phyloP scores from a whole-genome alignment of 345 rosid species.

The Brassica rapa region DNA sequence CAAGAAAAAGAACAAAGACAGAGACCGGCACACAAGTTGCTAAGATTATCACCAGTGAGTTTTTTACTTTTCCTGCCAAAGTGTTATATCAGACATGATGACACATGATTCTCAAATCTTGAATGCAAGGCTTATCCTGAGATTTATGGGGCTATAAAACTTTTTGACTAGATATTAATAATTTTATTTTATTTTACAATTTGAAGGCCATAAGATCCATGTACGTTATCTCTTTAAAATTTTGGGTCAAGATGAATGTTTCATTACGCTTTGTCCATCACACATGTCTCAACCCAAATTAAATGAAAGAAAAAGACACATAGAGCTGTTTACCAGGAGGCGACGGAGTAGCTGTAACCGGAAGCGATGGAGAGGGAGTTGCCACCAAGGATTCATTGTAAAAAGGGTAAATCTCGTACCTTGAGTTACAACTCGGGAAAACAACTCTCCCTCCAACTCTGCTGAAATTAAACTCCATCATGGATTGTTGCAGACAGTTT shows the following conservation, averaged over 20 bases:
- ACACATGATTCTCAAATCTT: not conserved
- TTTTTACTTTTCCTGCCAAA: not conserved
- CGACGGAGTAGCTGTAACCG: conserved; percentile 3
- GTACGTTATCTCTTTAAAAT: not conserved
- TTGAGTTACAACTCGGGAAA: conserved; percentile 45
- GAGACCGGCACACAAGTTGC: not conserved
- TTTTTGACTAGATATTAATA: not conserved
- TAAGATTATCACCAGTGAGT: not conserved
- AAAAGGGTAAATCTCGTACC: conserved; percentile 56
- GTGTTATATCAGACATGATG: not conserved
- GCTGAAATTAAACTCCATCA: not conserved
- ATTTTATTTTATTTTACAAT: not conserved
- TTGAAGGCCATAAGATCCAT: not conserved
- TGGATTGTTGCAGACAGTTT: conserved; percentile 32
- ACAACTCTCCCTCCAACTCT: conserved; percentile 48
- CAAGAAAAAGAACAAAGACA: not conserved
- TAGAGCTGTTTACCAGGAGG: conserved; percentile 10
- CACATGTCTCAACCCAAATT: not conserved
- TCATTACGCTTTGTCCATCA: not conserved
- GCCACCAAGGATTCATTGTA: not conserved
- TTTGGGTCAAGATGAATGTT: not conserved
- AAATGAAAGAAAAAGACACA: not conserved
- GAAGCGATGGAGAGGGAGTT: conserved; percentile 3
- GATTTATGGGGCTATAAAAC: no score
- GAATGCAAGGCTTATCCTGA: not conserved